phyloP scores from a whole-genome alignment of 2,329 filamentous ascomycete species.

The Talaromyces rugulosus region DNA sequence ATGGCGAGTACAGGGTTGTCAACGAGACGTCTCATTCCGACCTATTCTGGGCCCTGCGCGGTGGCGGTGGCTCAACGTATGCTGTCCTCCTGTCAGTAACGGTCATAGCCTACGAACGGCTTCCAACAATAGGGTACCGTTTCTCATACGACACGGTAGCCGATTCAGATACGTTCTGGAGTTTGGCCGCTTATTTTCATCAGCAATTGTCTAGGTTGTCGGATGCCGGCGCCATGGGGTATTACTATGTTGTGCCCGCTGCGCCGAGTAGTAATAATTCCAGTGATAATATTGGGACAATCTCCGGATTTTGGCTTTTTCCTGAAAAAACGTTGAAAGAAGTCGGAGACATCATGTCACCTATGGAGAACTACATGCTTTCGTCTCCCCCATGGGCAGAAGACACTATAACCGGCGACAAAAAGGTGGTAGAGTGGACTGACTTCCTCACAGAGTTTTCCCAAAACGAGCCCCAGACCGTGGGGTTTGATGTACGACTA shows the following conservation, averaged over 20 bases:
- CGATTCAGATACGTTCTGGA: neutral
- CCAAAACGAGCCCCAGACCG: neutral
- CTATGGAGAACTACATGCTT: neutral
- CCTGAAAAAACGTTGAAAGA: conserved; percentile 10
- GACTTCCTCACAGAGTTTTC: neutral
- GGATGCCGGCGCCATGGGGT: conserved; percentile 1
- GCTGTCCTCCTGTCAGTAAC: conserved; percentile 56
- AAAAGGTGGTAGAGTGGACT: neutral
- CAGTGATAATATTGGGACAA: neutral
- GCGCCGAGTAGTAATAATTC: neutral
- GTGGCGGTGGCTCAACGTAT: conserved; percentile 46
- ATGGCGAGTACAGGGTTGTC: neutral
- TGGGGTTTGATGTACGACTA: neutral
- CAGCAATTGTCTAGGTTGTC: neutral
- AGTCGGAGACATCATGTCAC: neutral
- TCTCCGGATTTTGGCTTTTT: conserved; percentile 15
- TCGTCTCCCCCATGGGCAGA: neutral
- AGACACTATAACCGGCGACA: neutral
- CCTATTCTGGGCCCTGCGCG: conserved; percentile 49
- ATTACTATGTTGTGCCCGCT: neutral
- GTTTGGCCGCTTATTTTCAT: neutral
- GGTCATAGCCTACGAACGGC: conserved; percentile 46
- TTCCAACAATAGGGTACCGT: neutral
- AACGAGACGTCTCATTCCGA: conserved; percentile 24
- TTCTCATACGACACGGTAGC: neutral